phyloP scores from a whole-genome alignment of 2,329 filamentous ascomycete genomes.

The Microascus cirrosus region DNA sequence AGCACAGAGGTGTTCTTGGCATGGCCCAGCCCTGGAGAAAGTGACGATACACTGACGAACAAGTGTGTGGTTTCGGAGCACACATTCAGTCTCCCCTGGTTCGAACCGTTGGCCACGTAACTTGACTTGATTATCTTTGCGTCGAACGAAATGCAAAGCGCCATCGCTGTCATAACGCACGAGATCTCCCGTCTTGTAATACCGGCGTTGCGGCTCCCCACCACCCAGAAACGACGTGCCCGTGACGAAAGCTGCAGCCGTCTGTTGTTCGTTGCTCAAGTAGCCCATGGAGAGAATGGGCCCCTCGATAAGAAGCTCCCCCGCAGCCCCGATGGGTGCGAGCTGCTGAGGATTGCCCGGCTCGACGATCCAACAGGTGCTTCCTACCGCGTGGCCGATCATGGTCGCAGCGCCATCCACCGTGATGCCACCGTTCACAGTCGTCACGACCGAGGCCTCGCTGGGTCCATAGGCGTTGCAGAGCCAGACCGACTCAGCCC shows the following conservation, averaged over 20 bases:
- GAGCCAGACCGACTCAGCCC: conserved; percentile 33
- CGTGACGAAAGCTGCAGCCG: conserved; percentile 18
- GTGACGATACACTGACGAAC: background rate
- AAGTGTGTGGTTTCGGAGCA: conserved; percentile 7
- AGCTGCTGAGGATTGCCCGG: conserved; percentile 12
- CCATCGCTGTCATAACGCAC: conserved; percentile 20
- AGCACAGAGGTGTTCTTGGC: too few relatives aligned
- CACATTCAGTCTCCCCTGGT: too few relatives aligned
- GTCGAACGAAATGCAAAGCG: too few relatives aligned
- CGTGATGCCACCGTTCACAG: background rate
- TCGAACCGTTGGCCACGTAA: too few relatives aligned
- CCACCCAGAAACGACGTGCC: conserved; percentile 15
- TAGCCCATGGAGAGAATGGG: conserved; percentile 39
- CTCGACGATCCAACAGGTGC: conserved; percentile 15
- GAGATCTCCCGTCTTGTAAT: conserved; percentile 37
- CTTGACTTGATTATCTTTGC: too few relatives aligned
- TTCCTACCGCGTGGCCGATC: background rate
- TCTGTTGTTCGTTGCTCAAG: conserved; percentile 23
- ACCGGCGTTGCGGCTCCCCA: conserved; percentile 5
- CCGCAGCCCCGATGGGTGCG: conserved; percentile 15
- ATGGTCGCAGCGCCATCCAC: background rate
- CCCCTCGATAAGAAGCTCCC: conserved; percentile 26
- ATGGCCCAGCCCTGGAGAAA: too few relatives aligned
- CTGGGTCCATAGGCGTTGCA: conserved; percentile 39
- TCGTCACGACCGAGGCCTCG: background rate